phyloP scores from a whole-genome alignment of 371 early-diverging fungal species.

The Mortierella sp. region DNA sequence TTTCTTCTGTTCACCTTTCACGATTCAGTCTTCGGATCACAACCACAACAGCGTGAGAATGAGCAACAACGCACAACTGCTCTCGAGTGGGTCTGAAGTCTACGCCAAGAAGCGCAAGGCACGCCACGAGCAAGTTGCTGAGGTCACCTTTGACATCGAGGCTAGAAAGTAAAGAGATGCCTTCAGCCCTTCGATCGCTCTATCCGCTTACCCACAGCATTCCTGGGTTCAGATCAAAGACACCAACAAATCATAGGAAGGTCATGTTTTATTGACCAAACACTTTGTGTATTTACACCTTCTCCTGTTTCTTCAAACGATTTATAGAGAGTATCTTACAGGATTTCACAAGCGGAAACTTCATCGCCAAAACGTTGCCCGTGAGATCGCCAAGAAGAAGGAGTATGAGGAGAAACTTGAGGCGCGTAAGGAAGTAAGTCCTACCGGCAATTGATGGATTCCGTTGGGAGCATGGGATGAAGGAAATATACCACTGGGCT shows the following conservation, averaged over 20 bases:
- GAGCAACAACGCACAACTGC: conserved; percentile 60
- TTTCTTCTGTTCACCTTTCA: not conserved
- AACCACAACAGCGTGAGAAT: not conserved
- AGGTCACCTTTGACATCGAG: conserved; percentile 72
- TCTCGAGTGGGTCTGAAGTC: conserved; percentile 74
- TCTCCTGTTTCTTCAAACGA: not conserved
- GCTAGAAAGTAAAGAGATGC: conserved; percentile 72
- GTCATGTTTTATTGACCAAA: too few species aligned
- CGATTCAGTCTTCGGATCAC: not conserved
- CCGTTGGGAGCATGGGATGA: too few species aligned
- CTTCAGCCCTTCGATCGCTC: too few species aligned
- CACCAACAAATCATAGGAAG: too few species aligned
- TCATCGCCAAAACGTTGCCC: conserved; percentile 71
- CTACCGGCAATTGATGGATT: too few species aligned
- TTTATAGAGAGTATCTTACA: conserved; percentile 74
- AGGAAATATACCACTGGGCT: too few species aligned
- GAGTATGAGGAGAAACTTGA: conserved; percentile 66
- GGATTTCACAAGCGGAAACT: conserved; percentile 87
- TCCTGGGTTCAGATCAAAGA: too few species aligned
- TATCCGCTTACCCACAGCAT: too few species aligned
- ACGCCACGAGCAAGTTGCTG: conserved; percentile 67
- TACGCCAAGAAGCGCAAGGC: conserved; percentile 80
- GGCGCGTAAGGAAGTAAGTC: conserved; percentile 59
- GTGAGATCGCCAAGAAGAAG: conserved; percentile 62
- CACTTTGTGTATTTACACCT: not conserved